Percentiles rank a stretch among this genome's conserved stretches.
phyloP scores from a whole-genome alignment of 1,139 yeast genomes.

The Kodamaea sp. region DNA sequence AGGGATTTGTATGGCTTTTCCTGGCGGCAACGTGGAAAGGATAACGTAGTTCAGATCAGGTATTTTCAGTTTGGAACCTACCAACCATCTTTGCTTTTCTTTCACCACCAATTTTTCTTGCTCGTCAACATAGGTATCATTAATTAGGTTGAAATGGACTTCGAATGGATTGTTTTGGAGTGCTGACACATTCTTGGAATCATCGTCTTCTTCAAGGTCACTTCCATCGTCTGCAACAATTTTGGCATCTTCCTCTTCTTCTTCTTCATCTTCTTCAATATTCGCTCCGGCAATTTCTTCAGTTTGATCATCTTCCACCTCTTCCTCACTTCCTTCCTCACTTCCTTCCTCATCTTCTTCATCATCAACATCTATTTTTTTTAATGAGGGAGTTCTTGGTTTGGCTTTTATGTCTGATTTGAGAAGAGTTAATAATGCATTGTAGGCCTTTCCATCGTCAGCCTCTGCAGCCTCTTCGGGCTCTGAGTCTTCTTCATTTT shows the following conservation, averaged over 20 bases:
- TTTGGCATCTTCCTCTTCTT: constrained; percentile 25
- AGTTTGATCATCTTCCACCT: constrained; percentile 26
- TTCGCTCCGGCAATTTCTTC: constrained; percentile 28
- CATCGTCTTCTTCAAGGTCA: constrained; percentile 24
- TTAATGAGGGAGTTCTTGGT: constrained; percentile 20
- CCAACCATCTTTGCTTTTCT: constrained; percentile 29
- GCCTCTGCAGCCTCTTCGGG: constrained; percentile 15
- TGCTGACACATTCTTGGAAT: constrained; percentile 25
- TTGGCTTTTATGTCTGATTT: constrained; percentile 52
- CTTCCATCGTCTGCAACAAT: constrained; percentile 23
- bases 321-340: constrained; percentile 17
- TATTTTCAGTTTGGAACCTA: constrained; percentile 17
- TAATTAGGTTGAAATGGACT: constrained; percentile 61
- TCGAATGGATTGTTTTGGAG: constrained; percentile 65
- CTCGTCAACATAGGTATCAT: constrained; percentile 46
- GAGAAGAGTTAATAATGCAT: constrained; percentile 72
- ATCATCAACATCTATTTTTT: constrained; percentile 4
- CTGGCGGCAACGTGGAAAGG: constrained; percentile 34
- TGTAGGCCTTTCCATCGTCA: constrained; percentile 58
- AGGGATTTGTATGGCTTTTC: constrained; percentile 16
- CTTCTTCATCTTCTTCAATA: constrained; percentile 30
- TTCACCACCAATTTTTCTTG: constrained; percentile 23
- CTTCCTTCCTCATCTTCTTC: constrained; percentile 7
- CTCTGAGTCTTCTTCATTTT: constrained; percentile 15
- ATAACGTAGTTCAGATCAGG: constrained; percentile 24